These are phyloP conservation scores for Xylaria sp. DNA, from an alignment of 2,329 filamentous ascomycete genomes.

Conservation along the genomic window DNA sequence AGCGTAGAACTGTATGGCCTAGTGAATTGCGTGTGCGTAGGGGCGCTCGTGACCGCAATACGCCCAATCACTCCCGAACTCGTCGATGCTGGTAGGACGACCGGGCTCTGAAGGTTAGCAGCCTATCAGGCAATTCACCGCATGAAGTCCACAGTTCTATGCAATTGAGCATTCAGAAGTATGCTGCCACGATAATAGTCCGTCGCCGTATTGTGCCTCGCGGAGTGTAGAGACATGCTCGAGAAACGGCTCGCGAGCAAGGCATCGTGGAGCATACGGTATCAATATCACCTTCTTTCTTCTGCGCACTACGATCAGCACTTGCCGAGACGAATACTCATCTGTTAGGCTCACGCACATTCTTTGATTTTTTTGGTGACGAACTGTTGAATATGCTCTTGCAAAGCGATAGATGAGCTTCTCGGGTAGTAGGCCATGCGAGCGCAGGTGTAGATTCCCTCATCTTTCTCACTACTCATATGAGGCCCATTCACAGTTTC, in stretches of 20 bases:
- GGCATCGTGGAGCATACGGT: not conserved
- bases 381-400: too few relatives aligned
- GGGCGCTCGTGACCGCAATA: too few relatives aligned
- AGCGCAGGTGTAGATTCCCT: not conserved
- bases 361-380: too few relatives aligned
- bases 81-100: not conserved
- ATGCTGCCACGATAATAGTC: not conserved
- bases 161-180: not conserved
- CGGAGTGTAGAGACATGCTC: not conserved
- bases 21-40: not conserved
- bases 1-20: not conserved
- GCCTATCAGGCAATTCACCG: not conserved
- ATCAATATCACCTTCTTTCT: not conserved
- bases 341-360: not conserved
- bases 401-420: not conserved
- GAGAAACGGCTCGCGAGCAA: not conserved
- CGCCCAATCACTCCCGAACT: not conserved
- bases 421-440: not conserved
- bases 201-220: not conserved
- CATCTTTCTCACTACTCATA: not conserved
- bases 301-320: not conserved
- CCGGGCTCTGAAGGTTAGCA: not conserved
- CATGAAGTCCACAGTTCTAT: not conserved
- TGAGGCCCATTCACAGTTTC: slow-evolving; percentile 63
- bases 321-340: not conserved